Conservation (phyloP, 2,329 filamentous ascomycete species). For the Colletotrichum endophyticum region DNA sequence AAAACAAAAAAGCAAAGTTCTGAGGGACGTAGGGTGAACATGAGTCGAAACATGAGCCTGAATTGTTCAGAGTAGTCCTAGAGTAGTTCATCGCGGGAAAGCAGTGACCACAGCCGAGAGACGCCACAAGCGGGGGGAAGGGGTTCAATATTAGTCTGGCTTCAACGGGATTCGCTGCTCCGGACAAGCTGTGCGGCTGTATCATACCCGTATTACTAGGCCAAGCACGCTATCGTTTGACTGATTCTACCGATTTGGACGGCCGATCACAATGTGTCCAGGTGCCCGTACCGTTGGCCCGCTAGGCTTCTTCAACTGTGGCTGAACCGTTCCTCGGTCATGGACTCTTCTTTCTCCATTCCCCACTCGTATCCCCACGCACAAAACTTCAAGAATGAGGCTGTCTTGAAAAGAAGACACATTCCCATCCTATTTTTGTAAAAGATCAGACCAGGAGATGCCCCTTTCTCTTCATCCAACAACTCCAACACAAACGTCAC, state of each 20-base stretch:
- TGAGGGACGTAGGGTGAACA: not conserved
- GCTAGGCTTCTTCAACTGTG: not conserved
- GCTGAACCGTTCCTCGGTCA: not conserved
- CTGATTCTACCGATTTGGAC: not conserved
- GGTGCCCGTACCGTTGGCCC: not conserved
- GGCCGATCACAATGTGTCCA: not conserved
- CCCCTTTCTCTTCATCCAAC: not conserved
- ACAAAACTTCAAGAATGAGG: not conserved
- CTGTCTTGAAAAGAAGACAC: not conserved
- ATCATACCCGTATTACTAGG: not conserved
- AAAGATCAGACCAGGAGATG: not conserved
- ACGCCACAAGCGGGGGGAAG: not conserved
- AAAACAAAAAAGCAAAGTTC: not conserved
- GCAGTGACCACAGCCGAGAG: not conserved
- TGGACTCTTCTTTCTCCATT: not conserved
- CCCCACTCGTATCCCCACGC: not conserved
- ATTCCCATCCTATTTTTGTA: not conserved
- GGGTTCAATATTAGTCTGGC: not conserved
- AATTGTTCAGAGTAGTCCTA: not conserved
- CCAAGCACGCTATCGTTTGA: constrained; percentile 1
- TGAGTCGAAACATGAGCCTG: not conserved
- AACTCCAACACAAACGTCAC: not conserved
- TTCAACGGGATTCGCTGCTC: not conserved
- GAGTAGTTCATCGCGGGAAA: not conserved
- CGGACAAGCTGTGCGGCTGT: not conserved